phyloP scores from a whole-genome alignment of 169 alveolate species.

The Plasmodium gonderi region DNA sequence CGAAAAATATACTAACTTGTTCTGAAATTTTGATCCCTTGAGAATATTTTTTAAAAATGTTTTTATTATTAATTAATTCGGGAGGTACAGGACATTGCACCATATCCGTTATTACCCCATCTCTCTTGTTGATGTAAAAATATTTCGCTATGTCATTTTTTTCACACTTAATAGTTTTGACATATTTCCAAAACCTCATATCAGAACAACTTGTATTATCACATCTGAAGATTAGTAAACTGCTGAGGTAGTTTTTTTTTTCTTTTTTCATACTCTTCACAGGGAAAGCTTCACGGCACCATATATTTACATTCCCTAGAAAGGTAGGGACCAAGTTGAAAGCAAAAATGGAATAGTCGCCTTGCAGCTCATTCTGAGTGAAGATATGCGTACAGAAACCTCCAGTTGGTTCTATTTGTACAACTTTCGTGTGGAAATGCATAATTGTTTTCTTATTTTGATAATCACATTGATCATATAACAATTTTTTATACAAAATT shows the following conservation, averaged over 20 bases:
- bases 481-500: constrained; percentile 25
- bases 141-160: constrained; percentile 27
- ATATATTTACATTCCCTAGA: background rate
- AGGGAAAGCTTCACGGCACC: background rate
- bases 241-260: constrained; percentile 16
- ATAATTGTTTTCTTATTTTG: constrained; percentile 37
- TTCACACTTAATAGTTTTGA: constrained; percentile 16
- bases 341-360: constrained; percentile 49
- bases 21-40: constrained; percentile 57
- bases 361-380: constrained; percentile 23
- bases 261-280: background rate
- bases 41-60: constrained; percentile 42
- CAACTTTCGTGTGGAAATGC: constrained; percentile 28
- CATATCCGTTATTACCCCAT: background rate
- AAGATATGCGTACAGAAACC: constrained; percentile 42
- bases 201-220: constrained; percentile 41
- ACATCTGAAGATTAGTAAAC: constrained; percentile 14
- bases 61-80: constrained; percentile 53
- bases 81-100: constrained; percentile 31
- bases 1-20: constrained; percentile 57
- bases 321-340: constrained; percentile 17
- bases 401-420: constrained; percentile 18
- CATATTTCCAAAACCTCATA: constrained; percentile 35
- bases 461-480: constrained; percentile 43
- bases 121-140: constrained; percentile 16